Percentiles rank a stretch among this genome's conserved stretches.
These are phyloP conservation scores for Centella asiatica DNA, from an alignment of 129 eudicot genomes.

Conservation along the genomic window DNA sequence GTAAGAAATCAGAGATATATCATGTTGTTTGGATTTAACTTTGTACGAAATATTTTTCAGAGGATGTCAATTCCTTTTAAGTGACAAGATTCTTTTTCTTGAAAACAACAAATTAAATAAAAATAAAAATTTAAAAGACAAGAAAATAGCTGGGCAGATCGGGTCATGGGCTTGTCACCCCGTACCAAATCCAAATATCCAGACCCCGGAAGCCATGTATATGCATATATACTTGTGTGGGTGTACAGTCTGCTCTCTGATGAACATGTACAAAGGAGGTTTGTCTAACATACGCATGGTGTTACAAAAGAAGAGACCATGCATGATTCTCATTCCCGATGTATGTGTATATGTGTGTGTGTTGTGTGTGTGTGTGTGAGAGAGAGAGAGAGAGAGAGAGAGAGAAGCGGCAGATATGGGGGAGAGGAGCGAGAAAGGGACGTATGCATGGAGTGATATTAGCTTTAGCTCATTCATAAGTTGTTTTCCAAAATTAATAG, in stretches of 20 bases:
- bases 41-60: no score
- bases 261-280: neutral
- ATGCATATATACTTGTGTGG: neutral
- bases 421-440: conserved; percentile 67
- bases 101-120: no score
- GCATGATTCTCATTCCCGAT: conserved; percentile 10
- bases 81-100: no score
- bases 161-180: no score
- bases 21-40: no score
- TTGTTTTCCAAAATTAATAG: conserved; percentile 37
- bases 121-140: no score
- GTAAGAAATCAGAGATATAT: no score
- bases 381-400: neutral
- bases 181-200: no score
- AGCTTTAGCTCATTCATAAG: conserved; percentile 42
- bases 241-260: neutral
- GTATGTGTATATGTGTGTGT: neutral
- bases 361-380: neutral
- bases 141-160: no score
- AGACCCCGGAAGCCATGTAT: no score
- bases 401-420: conserved; percentile 40
- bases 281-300: conserved; percentile 11
- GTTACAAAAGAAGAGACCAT: conserved; percentile 12
- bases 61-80: no score
- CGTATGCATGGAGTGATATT: conserved; percentile 50